Conservation (phyloP, 2,329 filamentous ascomycete genomes). For the Pyricularia pennisetigena region DNA sequence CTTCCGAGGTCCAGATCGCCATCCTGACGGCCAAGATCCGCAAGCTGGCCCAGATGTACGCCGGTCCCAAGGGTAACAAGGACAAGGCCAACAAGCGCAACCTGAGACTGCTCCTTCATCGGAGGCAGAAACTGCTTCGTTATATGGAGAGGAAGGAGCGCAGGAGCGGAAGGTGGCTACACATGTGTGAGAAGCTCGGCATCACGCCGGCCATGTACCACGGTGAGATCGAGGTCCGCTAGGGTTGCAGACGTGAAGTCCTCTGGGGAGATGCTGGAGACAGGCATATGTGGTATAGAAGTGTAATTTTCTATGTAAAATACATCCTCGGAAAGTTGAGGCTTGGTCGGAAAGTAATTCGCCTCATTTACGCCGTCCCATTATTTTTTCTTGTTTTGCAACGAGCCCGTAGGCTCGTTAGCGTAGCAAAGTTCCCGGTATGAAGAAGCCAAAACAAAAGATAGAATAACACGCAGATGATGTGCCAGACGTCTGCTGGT, state of each 20-base stretch:
- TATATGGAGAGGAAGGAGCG: slow-evolving; percentile 87
- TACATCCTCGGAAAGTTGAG: slow-evolving; percentile 3
- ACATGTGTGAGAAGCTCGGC: slow-evolving; percentile 76
- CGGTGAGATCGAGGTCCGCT: slow-evolving; percentile 64
- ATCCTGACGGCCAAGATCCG: slow-evolving; percentile 93
- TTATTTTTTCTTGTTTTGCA: neutral
- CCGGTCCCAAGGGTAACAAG: slow-evolving; percentile 58
- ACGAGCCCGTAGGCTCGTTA: neutral
- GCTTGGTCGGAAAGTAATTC: neutral
- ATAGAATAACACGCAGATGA: slow-evolving; percentile 3
- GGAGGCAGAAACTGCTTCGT: slow-evolving; percentile 74
- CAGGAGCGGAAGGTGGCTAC: slow-evolving; percentile 81
- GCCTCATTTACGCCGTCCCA: slow-evolving; percentile 1
- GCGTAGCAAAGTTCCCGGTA: neutral
- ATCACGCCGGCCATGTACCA: slow-evolving; percentile 84
- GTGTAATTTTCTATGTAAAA: slow-evolving; percentile 6
- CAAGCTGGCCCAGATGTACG: slow-evolving; percentile 62
- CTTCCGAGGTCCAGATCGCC: slow-evolving; percentile 93
- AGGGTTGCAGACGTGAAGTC: slow-evolving; percentile 9
- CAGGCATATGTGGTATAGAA: slow-evolving; percentile 19
- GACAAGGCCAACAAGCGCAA: slow-evolving; percentile 96
- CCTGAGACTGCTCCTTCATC: slow-evolving; percentile 74
- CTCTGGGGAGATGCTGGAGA: slow-evolving; percentile 15
- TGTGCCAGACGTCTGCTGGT: neutral
- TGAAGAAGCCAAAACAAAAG: slow-evolving; percentile 10